A percentile compares a stretch with the other conserved stretches of the same genome.
phyloP scores from a whole-genome alignment of 2,329 filamentous ascomycete species.

The Alternaria gaisen region DNA sequence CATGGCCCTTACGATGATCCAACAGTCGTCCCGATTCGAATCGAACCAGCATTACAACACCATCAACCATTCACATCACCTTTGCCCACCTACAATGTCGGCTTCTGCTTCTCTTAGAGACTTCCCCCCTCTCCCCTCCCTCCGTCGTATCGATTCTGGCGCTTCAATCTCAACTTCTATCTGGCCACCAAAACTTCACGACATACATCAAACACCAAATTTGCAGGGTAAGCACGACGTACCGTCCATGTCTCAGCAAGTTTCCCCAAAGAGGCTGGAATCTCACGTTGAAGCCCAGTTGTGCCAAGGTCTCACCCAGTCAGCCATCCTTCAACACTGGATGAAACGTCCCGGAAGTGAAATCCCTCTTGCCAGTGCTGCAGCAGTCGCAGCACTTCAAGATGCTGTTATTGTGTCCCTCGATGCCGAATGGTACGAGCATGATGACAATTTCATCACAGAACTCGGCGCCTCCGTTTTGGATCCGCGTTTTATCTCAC shows the following conservation, averaged over 20 bases:
- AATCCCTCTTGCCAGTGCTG: not conserved
- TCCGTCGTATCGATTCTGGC: not conserved
- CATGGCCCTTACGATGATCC: not conserved
- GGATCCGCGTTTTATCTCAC: constrained; percentile 1
- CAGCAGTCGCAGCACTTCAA: not conserved
- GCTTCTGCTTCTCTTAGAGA: not conserved
- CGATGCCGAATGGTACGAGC: constrained; percentile 31
- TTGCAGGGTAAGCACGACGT: not conserved
- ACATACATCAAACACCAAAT: not conserved
- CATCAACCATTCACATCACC: not conserved
- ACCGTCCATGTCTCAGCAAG: not conserved
- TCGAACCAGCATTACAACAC: not conserved
- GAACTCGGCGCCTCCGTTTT: constrained; percentile 28
- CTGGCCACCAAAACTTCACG: not conserved
- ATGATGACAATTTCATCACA: constrained; percentile 18
- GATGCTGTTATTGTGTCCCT: constrained; percentile 25
- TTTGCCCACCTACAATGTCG: not conserved
- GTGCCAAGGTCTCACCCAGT: not conserved
- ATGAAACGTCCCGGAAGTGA: not conserved
- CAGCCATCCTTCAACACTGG: constrained; percentile 10
- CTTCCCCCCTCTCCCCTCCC: not conserved
- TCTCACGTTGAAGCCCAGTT: not conserved
- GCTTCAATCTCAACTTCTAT: not conserved
- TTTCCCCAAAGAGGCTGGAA: not conserved
- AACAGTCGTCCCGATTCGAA: not conserved